Evolutionary conservation across 768 basidiomycete species (phyloP), one percentile per base, ranked within the genome.

Genomic region (Tricholoma sp.): DNA sequence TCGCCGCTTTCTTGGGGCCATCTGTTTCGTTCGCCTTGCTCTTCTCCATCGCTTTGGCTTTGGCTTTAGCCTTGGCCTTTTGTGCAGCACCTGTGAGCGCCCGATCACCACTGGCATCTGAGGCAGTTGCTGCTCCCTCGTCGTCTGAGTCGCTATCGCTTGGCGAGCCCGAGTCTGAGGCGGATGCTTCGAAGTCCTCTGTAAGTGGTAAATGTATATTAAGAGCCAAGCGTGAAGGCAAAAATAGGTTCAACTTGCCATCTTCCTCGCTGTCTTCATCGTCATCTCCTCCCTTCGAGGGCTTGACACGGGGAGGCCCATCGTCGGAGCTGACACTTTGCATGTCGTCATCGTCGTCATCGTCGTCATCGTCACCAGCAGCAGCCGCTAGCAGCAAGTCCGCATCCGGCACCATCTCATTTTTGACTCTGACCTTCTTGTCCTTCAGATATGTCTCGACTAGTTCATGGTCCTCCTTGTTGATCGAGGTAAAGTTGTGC

Each of bases 341-440:
- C 89, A 90, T 89, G 66, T 90, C 89, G 59, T 89, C 88, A 60
- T 86, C 85, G 59, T 91, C 85, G 55, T 91, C 91, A 39, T 86
- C 86, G 51, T 86, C 86, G 59, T 84, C 84, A 3, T 86, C 86
- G 59, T 84, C 84, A 3, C 76, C 86, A 1, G 72, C 85, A 19
- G 74, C 85, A 21, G 83, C 82, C 49, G 79, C 80, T 72, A 91
- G 71, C 64, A 90, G 78, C 59, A 91, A 75, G 66, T 94, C 86
- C 18, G 86, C 86, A 66, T 97, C 95, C 12, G 90, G 88, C 53
- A 89, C 83, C 83, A 94, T 93, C 81, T 96, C 94, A 71, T 93
- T 96, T 83, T 97, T 97, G 61, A 96, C 83, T 64, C 86, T 83
- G 62, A 98, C 83, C 72, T 94, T 95, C 79, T 97, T 96, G 27